Conservation (phyloP, 192 early-diverging fungal species). For the Geosiphon pyriformis region DNA sequence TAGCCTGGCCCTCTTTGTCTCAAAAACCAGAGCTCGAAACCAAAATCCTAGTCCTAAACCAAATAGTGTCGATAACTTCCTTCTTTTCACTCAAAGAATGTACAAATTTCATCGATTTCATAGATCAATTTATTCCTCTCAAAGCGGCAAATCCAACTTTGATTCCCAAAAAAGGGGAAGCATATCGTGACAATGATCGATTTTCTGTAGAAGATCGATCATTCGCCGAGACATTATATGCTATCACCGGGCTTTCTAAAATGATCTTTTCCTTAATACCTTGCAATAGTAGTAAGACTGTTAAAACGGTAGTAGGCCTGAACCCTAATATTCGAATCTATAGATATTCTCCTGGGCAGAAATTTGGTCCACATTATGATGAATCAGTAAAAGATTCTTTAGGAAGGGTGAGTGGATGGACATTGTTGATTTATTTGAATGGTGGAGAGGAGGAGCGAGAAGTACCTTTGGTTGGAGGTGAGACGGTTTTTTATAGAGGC, state of each 20-base stretch:
- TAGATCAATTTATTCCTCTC: constrained; percentile 30
- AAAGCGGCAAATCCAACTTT: constrained; percentile 10
- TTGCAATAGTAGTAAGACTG: constrained; percentile 19
- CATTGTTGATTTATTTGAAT: constrained; percentile 40
- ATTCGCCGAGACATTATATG: constrained; percentile 27
- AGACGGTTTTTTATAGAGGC: constrained; percentile 43
- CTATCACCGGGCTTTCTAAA: too few species aligned
- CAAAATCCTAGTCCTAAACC: too few species aligned
- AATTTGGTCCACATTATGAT: constrained; percentile 41
- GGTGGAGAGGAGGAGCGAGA: constrained; percentile 28
- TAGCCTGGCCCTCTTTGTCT: too few species aligned
- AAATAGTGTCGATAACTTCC: constrained; percentile 33
- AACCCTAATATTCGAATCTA: constrained; percentile 43
- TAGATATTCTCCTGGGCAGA: constrained; percentile 34
- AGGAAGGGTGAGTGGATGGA: constrained; percentile 37
- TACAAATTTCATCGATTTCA: constrained; percentile 27
- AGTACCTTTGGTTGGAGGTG: constrained; percentile 26
- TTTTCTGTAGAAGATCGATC: constrained; percentile 25
- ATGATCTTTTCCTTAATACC: not conserved
- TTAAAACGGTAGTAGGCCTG: constrained; percentile 18
- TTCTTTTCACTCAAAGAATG: constrained; percentile 38
- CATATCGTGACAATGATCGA: constrained; percentile 39
- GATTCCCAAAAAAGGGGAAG: constrained; percentile 36
- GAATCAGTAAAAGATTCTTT: constrained; percentile 33
- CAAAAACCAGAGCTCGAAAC: too few species aligned